Base-by-base conservation (phyloP, 2,329 filamentous ascomycete genomes). In the Monilinia laxa region DNA sequence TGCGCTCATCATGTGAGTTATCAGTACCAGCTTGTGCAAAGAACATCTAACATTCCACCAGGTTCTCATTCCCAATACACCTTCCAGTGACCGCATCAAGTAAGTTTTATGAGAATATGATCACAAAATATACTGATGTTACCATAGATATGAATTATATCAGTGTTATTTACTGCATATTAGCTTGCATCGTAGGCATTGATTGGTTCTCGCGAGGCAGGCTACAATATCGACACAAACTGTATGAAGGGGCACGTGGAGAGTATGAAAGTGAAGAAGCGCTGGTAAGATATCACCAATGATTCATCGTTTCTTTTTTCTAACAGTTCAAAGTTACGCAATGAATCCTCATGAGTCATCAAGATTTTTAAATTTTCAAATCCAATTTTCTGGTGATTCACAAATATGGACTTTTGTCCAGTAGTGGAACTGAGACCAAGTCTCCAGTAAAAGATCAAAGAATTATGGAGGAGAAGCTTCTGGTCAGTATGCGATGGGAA, bases 1-100 rank as follows among this genome's bases (percentile, higher is more conserved):
- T 25, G 87, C 85, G 0, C 86, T 85, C 0, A 81, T 88, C 1
- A 80, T 89, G 5, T 89, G 76, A 35, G 64, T 62, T 11, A 52
- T 53, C 6, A 1, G 28, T n/a, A 1, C 5, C 20, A 51, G 42
- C 20, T 16, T 16, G 14, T 47, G 10, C 14, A 20, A 20, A 23
- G 20, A 16, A 16, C 20, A 20, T 2, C 20, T 63, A 31, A 63
- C 38, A n/a, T 40, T 54, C 18, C n/a, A 28, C n/a, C 47, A 65
- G 64, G 64, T 65, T 47, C 56, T 65, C 64, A 12, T 65, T 65
- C 25, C 64, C 64, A 23, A 45, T 62, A 35, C 47, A 65, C 28
- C 35, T 65, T 18, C 64, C 64, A 14, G 64, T 65, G 16, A 65
- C 64, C 0, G 38, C 35, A 45, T 65, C 55, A 6, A 65, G 64